phyloP scores from a whole-genome alignment of 2,329 filamentous ascomycete genomes.

The Daldinia eschscholtzii region DNA sequence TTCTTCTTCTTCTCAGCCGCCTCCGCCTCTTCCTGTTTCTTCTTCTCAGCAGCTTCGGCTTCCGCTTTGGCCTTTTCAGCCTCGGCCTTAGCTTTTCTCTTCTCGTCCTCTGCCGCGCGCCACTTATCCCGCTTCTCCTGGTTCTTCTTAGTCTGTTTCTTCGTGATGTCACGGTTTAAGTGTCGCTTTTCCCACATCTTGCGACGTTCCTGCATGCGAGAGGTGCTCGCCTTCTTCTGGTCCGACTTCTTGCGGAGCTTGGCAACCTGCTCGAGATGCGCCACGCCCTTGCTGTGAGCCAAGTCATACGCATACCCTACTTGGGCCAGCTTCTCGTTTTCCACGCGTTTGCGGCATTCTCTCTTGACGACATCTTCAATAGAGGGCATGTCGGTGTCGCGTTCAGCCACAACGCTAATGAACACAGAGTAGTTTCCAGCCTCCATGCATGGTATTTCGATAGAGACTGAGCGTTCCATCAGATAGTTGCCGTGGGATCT shows the following conservation, averaged over 20 bases:
- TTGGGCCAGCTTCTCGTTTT: conserved; percentile 70
- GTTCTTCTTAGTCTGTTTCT: conserved; percentile 57
- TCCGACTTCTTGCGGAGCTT: conserved; percentile 64
- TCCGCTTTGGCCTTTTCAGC: conserved; percentile 52
- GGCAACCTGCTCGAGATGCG: conserved; percentile 63
- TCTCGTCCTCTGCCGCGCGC: conserved; percentile 54
- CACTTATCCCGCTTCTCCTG: conserved; percentile 54
- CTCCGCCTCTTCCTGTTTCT: conserved; percentile 52
- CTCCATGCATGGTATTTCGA: conserved; percentile 68
- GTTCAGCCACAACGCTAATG: conserved; percentile 66
- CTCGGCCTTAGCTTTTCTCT: conserved; percentile 58
- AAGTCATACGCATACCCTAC: conserved; percentile 71
- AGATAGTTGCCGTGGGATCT: conserved; percentile 70
- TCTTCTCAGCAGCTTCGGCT: conserved; percentile 52
- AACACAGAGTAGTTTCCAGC: conserved; percentile 70
- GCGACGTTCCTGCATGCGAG: conserved; percentile 60
- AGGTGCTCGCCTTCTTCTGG: conserved; percentile 63
- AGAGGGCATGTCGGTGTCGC: conserved; percentile 58
- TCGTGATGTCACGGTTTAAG: conserved; percentile 53
- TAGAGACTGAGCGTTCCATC: conserved; percentile 69
- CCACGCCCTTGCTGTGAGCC: conserved; percentile 69
- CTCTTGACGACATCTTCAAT: conserved; percentile 69
- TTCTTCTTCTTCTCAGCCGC: conserved; percentile 46
- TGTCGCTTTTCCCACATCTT: conserved; percentile 65
- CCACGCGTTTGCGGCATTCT: conserved; percentile 61